These are phyloP conservation scores for Ceratocystis smalleyi DNA, from an alignment of 2,329 filamentous ascomycete genomes.

Conservation along the genomic window DNA sequence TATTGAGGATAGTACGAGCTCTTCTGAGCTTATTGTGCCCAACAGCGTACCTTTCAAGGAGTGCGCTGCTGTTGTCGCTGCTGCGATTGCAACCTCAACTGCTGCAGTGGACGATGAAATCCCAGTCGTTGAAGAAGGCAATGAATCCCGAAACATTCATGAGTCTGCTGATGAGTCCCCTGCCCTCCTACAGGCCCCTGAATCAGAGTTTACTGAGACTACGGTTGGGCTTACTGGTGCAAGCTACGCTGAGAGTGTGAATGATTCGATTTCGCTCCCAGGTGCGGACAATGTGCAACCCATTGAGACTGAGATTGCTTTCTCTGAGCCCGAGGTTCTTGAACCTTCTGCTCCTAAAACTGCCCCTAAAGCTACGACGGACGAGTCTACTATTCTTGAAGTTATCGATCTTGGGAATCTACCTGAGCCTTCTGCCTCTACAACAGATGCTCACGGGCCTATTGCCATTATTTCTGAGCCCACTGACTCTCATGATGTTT, in stretches of 20 bases:
- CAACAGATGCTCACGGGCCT: not conserved
- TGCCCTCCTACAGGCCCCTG: not conserved
- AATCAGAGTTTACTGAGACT: not conserved
- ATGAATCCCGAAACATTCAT: constrained; percentile 6
- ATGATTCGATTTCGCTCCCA: constrained; percentile 3
- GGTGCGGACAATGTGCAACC: not conserved
- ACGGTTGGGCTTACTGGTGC: not conserved
- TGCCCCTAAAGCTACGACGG: not conserved
- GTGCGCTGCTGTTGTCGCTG: not conserved
- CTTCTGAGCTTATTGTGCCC: not conserved
- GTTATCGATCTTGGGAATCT: not conserved
- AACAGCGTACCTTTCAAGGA: not conserved
- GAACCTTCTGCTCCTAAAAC: not conserved
- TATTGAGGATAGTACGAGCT: not conserved
- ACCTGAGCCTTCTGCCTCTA: not conserved
- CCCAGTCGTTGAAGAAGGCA: not conserved
- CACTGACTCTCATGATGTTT: not conserved
- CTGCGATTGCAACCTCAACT: not conserved
- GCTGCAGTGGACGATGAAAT: not conserved
- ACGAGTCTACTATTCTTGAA: not conserved
- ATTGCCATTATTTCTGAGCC: not conserved
- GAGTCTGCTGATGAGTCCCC: not conserved
- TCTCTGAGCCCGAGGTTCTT: not conserved
- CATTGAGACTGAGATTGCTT: constrained; percentile 1
- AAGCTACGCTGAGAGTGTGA: constrained; percentile 8